phyloP scores from a whole-genome alignment of 306 rosid genomes.

The Prunus salicina region DNA sequence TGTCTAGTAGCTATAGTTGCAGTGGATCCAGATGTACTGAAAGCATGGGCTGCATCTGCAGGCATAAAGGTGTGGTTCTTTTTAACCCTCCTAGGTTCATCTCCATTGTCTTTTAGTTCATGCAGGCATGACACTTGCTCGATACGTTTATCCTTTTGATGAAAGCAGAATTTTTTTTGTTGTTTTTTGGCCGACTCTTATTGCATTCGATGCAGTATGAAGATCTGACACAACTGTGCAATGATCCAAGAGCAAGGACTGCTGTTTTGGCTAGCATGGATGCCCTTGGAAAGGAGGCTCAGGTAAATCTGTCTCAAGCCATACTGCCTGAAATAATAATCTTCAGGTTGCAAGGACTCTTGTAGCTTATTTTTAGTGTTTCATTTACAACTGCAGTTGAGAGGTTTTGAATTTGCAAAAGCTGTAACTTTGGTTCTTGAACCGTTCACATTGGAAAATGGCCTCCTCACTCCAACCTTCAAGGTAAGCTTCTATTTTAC shows the following conservation, averaged over 20 bases:
- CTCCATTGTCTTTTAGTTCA: no score
- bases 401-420: constrained; percentile 92
- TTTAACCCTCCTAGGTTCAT: no score
- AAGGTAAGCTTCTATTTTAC: constrained; percentile 44
- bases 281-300: constrained; percentile 70
- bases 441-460: constrained; percentile 72
- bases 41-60: constrained; percentile 77
- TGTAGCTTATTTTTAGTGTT: not conserved
- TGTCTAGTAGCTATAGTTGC: constrained; percentile 68
- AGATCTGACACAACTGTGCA: constrained; percentile 69
- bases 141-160: not conserved
- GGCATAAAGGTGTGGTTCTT: constrained; percentile 48
- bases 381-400: constrained; percentile 48
- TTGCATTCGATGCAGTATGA: constrained; percentile 43
- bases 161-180: not conserved
- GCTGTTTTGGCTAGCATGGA: constrained; percentile 86
- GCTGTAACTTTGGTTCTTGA: constrained; percentile 67
- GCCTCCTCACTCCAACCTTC: constrained; percentile 80
- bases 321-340: constrained; percentile 9
- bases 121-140: not conserved
- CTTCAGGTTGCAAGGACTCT: not conserved
- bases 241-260: constrained; percentile 64
- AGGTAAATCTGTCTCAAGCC: constrained; percentile 32
- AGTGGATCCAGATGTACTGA: constrained; percentile 66
- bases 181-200: not conserved